phyloP scores from a whole-genome alignment of 2,329 filamentous ascomycete genomes.

The Clarireedia homoeocarpa region DNA sequence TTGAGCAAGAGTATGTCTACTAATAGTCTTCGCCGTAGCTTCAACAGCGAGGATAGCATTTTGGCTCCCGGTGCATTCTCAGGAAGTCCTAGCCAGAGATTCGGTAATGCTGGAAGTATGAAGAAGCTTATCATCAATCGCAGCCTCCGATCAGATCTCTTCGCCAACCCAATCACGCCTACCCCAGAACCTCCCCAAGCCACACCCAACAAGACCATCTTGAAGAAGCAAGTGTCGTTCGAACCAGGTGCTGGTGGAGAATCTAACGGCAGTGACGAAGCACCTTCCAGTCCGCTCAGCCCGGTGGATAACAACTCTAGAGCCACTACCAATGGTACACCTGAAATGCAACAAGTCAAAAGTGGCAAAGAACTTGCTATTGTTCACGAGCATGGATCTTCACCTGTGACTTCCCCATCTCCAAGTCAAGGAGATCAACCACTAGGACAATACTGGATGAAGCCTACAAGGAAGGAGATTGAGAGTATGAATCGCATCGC shows the following conservation, averaged over 20 bases:
- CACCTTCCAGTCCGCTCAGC: not conserved
- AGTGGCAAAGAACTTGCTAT: constrained; percentile 70
- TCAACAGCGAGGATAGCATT: constrained; percentile 77
- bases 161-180: constrained; percentile 44
- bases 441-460: constrained; percentile 81
- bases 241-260: constrained; percentile 42
- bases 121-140: constrained; percentile 93
- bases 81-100: constrained; percentile 54
- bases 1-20: constrained; percentile 84
- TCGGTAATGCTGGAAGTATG: constrained; percentile 61
- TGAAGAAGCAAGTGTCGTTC: constrained; percentile 88
- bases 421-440: constrained; percentile 17
- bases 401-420: not conserved
- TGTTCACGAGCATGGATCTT: constrained; percentile 61
- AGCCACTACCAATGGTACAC: constrained; percentile 34
- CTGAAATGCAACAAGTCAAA: constrained; percentile 58
- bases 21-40: constrained; percentile 76
- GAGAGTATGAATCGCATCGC: constrained; percentile 72
- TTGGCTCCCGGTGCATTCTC: constrained; percentile 80
- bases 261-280: constrained; percentile 19
- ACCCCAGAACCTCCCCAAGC: constrained; percentile 24
- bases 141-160: constrained; percentile 67
- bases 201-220: constrained; percentile 41
- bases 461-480: constrained; percentile 66
- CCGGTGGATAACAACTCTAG: not conserved